phyloP scores from a whole-genome alignment of 2,329 filamentous ascomycete genomes.

The Sclerotiophoma versabilis region DNA sequence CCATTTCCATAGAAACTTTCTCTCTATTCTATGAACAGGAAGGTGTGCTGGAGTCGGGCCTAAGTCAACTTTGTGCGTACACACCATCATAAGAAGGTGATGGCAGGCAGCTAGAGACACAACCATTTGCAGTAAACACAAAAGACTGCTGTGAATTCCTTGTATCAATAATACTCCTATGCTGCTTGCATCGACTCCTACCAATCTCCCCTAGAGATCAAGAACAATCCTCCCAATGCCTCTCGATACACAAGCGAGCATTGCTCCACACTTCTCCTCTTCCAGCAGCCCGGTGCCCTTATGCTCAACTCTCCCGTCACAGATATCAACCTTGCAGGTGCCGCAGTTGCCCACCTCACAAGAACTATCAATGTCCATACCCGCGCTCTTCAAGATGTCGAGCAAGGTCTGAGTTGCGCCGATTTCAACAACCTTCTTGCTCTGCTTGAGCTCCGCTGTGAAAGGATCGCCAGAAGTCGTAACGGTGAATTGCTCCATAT shows the following conservation, averaged over 20 bases:
- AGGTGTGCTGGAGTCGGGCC: too few relatives aligned
- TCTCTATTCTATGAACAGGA: too few relatives aligned
- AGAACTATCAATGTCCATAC: slow-evolving; percentile 54
- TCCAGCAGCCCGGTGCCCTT: slow-evolving; percentile 49
- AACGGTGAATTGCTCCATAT: slow-evolving; percentile 67
- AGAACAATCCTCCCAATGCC: slow-evolving; percentile 45
- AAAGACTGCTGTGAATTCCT: too few relatives aligned
- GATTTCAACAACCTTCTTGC: slow-evolving; percentile 54
- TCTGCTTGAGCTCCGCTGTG: slow-evolving; percentile 60
- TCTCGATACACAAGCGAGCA: slow-evolving; percentile 51
- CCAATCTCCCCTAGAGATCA: too few relatives aligned
- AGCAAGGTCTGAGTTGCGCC: slow-evolving; percentile 52
- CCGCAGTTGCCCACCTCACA: slow-evolving; percentile 57
- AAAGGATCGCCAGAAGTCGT: slow-evolving; percentile 66
- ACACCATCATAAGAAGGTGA: too few relatives aligned
- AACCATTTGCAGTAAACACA: too few relatives aligned
- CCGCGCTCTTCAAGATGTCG: slow-evolving; percentile 50
- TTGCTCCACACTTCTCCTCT: slow-evolving; percentile 43
- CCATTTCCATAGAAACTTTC: too few relatives aligned
- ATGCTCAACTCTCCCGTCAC: slow-evolving; percentile 50
- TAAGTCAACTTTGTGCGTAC: too few relatives aligned
- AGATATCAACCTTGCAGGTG: slow-evolving; percentile 52
- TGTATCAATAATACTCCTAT: too few relatives aligned
- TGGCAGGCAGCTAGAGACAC: too few relatives aligned
- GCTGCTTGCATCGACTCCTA: too few relatives aligned